Evolutionary conservation across 2,329 filamentous ascomycete species (phyloP), one percentile per base, ranked within the genome.

Genomic region (Apiospora malaysiana): DNA sequence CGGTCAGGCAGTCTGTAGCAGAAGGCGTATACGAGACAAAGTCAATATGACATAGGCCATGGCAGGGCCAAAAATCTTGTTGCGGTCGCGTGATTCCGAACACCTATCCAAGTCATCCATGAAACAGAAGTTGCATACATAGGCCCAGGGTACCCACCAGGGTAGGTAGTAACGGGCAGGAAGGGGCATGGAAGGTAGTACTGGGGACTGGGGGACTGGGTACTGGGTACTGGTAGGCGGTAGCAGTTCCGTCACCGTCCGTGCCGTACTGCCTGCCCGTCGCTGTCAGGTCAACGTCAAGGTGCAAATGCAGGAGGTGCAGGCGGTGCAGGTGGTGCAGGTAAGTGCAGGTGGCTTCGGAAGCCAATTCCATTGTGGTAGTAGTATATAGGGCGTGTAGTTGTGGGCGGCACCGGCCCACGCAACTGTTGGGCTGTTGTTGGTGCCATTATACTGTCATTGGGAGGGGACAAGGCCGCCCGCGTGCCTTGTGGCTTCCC

Each of bases 61-160:
- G 56, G 32, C 51, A 59, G 51, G 8, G 9, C 18, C 23, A 27
- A 12, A 37, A 63, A 63, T 40, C 56, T n/a, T 40, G 56, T 18
- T 40, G 56, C 32, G 32, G 56, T 63, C 56, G 56, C 56, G 56
- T 63, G 56, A 63, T 63, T 40, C 56, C 32, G 56, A 63, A 63
- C 18, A 21, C 16, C 56, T 32, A 59, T 59, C 51, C 51, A 59
- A 63, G 56, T n/a, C 56, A 63, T 63, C 56, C 56, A 40, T 63
- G 56, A 63, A 63, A 63, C 56, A 63, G 56, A 63, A 40, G 56
- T 40, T 40, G 56, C 56, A 63, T 63, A 63, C 56, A 63, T 63
- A 63, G 56, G 56, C 32, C 27, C 56, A 40, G 56, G 21, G 56
- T 40, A 40, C 56, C 56, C 56, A 40, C 56, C 9, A 40, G 56